These are phyloP conservation scores for Ganoderma lucidum DNA, from an alignment of 1,284 basidiomycete genomes.

Conservation along the genomic window DNA sequence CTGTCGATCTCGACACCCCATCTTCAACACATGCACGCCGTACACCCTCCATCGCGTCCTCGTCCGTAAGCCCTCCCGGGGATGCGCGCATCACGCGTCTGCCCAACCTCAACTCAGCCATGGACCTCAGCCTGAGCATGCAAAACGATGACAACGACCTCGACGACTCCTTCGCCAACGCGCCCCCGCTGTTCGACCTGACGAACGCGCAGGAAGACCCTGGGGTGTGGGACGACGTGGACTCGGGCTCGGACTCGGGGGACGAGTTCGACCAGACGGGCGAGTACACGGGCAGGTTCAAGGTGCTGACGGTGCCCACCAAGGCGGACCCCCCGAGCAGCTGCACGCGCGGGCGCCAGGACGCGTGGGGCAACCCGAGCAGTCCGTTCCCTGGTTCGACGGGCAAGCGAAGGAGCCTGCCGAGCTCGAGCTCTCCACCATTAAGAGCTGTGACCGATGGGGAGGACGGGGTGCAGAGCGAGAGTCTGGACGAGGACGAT, in stretches of 20 bases:
- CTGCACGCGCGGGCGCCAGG: slow-evolving; percentile 55
- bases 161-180: slow-evolving; percentile 33
- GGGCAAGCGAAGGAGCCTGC: slow-evolving; percentile 16
- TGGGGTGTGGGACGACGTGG: slow-evolving; percentile 46
- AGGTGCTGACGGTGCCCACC: slow-evolving; percentile 59
- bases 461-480: slow-evolving; percentile 9
- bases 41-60: slow-evolving; percentile 38
- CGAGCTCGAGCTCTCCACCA: slow-evolving; percentile 28
- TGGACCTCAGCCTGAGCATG: slow-evolving; percentile 27
- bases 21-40: slow-evolving; percentile 29
- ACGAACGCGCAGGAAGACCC: slow-evolving; percentile 28
- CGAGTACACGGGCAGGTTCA: slow-evolving; percentile 72
- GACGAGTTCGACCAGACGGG: slow-evolving; percentile 49
- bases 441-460: slow-evolving; percentile 19
- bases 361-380: slow-evolving; percentile 72
- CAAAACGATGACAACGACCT: slow-evolving; percentile 27
- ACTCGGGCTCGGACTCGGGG: slow-evolving; percentile 33
- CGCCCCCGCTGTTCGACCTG: slow-evolving; percentile 43
- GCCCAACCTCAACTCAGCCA: slow-evolving; percentile 30
- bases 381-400: slow-evolving; percentile 56
- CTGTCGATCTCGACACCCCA: slow-evolving; percentile 13
- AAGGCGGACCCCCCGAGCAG: slow-evolving; percentile 75
- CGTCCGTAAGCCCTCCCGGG: slow-evolving; percentile 31
- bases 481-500: slow-evolving; percentile 29
- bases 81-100: slow-evolving; percentile 20